Evolutionary conservation across 2,329 filamentous ascomycete species (phyloP).

Genomic region (Helicocarpus griseus): DNA sequence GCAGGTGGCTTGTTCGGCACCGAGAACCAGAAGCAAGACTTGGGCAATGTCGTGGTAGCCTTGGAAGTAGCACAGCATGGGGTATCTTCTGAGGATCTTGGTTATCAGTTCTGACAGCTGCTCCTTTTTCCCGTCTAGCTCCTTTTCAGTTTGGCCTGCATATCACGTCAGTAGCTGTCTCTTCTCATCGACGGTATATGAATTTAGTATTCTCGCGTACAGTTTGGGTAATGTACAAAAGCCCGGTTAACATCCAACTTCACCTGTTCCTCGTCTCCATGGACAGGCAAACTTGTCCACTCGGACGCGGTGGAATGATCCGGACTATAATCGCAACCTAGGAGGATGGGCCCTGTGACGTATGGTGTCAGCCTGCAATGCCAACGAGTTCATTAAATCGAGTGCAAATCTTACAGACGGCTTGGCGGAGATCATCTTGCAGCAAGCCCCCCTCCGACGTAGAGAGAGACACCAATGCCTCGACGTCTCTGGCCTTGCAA

Average conservation of each 20-base stretch:
- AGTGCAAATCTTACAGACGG: slow-evolving; percentile 57
- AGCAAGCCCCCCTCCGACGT: slow-evolving; percentile 58
- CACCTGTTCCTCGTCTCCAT: slow-evolving; percentile 85
- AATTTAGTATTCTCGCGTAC: slow-evolving; percentile 39
- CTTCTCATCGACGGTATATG: slow-evolving; percentile 11
- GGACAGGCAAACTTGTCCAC: slow-evolving; percentile 59
- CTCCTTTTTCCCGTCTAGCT: slow-evolving; percentile 60
- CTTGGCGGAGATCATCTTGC: slow-evolving; percentile 56
- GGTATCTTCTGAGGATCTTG: slow-evolving; percentile 67
- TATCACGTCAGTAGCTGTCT: slow-evolving; percentile 13
- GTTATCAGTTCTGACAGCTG: slow-evolving; percentile 74
- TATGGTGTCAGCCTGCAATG: slow-evolving; percentile 6
- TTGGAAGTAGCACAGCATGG: slow-evolving; percentile 90
- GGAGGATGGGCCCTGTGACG: slow-evolving; percentile 39
- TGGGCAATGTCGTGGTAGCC: slow-evolving; percentile 98
- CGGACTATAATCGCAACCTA: slow-evolving; percentile 29
- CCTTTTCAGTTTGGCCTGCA: slow-evolving; percentile 58
- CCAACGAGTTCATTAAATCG: background rate
- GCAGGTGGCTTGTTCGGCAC: slow-evolving; percentile 47
- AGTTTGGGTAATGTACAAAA: slow-evolving; percentile 91
- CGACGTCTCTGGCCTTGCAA: slow-evolving; percentile 49
- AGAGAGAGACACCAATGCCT: slow-evolving; percentile 48
- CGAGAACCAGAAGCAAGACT: slow-evolving; percentile 80
- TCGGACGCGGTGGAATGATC: slow-evolving; percentile 6
- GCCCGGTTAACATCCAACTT: slow-evolving; percentile 85